These are phyloP conservation scores for Skeletonema grethae DNA, from an alignment of 108 stramenopile species.

Conservation along the genomic window DNA sequence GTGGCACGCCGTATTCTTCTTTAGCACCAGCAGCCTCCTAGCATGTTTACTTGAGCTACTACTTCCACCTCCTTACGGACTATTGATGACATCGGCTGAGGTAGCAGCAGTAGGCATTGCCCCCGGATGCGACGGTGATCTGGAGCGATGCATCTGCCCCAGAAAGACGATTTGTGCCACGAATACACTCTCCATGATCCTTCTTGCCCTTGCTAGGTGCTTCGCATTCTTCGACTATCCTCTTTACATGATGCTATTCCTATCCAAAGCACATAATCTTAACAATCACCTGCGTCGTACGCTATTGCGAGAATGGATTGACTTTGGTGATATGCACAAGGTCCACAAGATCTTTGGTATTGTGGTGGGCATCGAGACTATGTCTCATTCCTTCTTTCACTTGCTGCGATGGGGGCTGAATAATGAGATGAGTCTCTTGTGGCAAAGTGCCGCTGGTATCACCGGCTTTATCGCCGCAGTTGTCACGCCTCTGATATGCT, in stretches of 20 bases:
- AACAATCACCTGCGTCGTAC: slow-evolving; percentile 22
- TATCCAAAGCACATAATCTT: slow-evolving; percentile 27
- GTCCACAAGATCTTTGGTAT: slow-evolving; percentile 30
- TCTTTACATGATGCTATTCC: slow-evolving; percentile 29
- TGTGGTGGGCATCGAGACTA: slow-evolving; percentile 23
- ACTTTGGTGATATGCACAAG: slow-evolving; percentile 26
- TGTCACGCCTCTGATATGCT: slow-evolving; percentile 18
- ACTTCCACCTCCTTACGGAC: slow-evolving; percentile 20
- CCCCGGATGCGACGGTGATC: slow-evolving; percentile 14
- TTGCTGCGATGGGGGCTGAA: slow-evolving; percentile 13
- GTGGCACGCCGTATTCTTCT: slow-evolving; percentile 25
- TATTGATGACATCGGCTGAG: slow-evolving; percentile 15
- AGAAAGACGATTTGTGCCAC: slow-evolving; percentile 28
- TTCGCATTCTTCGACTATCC: slow-evolving; percentile 36
- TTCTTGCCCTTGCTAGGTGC: slow-evolving; percentile 20
- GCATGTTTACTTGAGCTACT: slow-evolving; percentile 10
- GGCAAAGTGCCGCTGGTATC: slow-evolving; percentile 19
- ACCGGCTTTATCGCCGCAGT: slow-evolving; percentile 18
- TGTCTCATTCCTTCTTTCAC: slow-evolving; percentile 24
- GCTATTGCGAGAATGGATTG: slow-evolving; percentile 11
- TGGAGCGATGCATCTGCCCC: slow-evolving; percentile 27
- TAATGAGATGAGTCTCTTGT: slow-evolving; percentile 15
- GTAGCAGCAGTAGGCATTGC: slow-evolving; percentile 5
- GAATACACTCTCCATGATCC: slow-evolving; percentile 10
- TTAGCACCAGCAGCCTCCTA: slow-evolving; percentile 14